phyloP scores from a whole-genome alignment of 75 land plant genomes.

The Picea glauca region DNA sequence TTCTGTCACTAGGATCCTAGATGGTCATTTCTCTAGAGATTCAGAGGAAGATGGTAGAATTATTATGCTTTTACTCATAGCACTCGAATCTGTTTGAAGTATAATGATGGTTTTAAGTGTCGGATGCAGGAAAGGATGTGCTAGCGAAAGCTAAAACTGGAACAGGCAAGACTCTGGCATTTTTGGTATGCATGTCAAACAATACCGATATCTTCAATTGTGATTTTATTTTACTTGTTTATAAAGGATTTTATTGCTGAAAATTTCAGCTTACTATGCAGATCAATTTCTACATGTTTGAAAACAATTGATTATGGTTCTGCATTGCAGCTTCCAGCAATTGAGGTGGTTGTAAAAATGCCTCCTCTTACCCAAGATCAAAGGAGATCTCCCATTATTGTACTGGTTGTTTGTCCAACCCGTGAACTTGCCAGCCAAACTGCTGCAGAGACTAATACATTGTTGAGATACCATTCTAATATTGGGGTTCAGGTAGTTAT shows the following conservation, averaged over 20 bases:
- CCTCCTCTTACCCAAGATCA: slow-evolving; percentile 37
- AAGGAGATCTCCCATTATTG: slow-evolving; percentile 63
- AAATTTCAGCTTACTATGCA: neutral
- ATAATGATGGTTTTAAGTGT: too few relatives aligned
- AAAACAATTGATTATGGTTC: neutral
- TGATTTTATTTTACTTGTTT: neutral
- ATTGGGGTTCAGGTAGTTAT: slow-evolving; percentile 94
- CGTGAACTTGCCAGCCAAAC: slow-evolving; percentile 96
- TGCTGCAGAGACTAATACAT: slow-evolving; percentile 74
- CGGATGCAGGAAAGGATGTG: slow-evolving; percentile 78
- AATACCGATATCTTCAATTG: neutral
- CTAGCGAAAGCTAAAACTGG: slow-evolving; percentile 98
- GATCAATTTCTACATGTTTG: neutral
- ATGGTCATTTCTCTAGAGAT: too few relatives aligned
- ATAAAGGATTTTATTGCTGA: neutral
- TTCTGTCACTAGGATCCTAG: too few relatives aligned
- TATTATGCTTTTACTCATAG: too few relatives aligned
- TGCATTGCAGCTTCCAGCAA: slow-evolving; percentile 86
- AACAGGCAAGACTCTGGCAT: slow-evolving; percentile 98
- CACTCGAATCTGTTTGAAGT: too few relatives aligned
- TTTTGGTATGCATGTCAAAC: slow-evolving; percentile 58
- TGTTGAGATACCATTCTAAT: slow-evolving; percentile 80
- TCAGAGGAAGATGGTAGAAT: too few relatives aligned
- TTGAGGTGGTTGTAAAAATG: slow-evolving; percentile 68
- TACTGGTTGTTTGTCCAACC: slow-evolving; percentile 91